Evolutionary conservation across 345 rosid genomes (phyloP).

Genomic region (Acer negundo): DNA sequence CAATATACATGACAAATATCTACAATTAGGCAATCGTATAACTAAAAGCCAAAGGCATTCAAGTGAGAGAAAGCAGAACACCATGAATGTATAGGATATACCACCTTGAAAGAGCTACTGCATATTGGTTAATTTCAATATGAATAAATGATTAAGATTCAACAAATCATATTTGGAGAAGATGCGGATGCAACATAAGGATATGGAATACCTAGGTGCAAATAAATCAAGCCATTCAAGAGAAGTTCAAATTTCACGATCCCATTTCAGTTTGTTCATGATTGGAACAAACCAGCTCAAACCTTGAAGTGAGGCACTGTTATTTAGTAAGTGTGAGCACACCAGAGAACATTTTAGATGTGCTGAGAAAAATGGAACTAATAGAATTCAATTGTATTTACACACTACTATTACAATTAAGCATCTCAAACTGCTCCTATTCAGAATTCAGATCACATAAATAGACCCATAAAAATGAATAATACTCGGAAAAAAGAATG

Average conservation of each 20-base stretch:
- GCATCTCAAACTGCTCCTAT: background rate
- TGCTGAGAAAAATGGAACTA: constrained; percentile 6
- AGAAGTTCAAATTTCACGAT: background rate
- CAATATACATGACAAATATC: background rate
- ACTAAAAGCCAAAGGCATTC: background rate
- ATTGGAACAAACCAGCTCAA: background rate
- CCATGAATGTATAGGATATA: background rate
- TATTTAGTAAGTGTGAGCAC: background rate
- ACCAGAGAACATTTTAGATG: background rate
- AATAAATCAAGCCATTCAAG: background rate
- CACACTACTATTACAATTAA: background rate
- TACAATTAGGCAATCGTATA: background rate
- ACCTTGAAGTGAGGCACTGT: background rate
- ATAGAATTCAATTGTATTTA: background rate
- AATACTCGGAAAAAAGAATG: background rate
- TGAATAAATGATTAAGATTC: background rate
- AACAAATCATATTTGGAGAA: background rate
- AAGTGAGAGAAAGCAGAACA: background rate
- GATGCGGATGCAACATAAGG: background rate
- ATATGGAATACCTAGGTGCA: background rate
- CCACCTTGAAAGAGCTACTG: background rate
- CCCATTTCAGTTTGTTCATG: background rate
- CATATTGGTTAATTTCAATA: background rate
- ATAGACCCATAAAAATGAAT: background rate
- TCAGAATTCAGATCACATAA: constrained; percentile 2